These are phyloP conservation scores for Infundibulicybe gibba DNA, from an alignment of 768 basidiomycete species.

Conservation along the genomic window DNA sequence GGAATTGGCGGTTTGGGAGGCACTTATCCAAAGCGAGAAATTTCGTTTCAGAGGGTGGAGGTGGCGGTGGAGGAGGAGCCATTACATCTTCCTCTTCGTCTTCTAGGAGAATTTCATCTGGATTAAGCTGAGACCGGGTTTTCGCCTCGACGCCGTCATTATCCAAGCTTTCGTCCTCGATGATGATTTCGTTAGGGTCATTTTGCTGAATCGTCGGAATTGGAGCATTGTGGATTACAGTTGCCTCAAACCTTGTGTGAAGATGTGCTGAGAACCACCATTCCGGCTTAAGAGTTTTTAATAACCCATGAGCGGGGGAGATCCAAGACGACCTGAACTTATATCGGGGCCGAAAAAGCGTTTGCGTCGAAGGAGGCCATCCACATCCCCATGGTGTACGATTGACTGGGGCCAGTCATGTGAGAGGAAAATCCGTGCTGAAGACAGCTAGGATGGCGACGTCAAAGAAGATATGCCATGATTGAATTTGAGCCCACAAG, in stretches of 20 bases:
- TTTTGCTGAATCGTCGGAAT: conserved; percentile 1
- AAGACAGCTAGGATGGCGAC: conserved; percentile 42
- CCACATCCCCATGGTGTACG: conserved; percentile 73
- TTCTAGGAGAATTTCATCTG: conserved; percentile 49
- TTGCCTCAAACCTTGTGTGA: conserved; percentile 83
- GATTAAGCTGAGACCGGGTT: conserved; percentile 21
- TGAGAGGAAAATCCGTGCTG: conserved; percentile 79
- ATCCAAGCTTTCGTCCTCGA: conserved; percentile 34
- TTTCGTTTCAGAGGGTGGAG: conserved; percentile 43
- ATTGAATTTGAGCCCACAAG: conserved; percentile 39
- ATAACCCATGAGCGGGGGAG: conserved; percentile 80
- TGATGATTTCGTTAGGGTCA: conserved; percentile 38
- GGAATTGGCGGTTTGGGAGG: conserved; percentile 66
- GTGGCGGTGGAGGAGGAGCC: conserved; percentile 24
- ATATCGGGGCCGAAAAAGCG: conserved; percentile 76
- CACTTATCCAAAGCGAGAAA: conserved; percentile 95
- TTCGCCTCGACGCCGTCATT: conserved; percentile 1
- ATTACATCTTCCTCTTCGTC: conserved; percentile 44
- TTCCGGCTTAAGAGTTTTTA: conserved; percentile 66
- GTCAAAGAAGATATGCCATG: conserved; percentile 9
- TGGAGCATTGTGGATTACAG: conserved; percentile 38
- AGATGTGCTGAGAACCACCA: conserved; percentile 96
- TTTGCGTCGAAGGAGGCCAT: conserved; percentile 66
- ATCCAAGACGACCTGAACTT: conserved; percentile 65
- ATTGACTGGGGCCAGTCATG: conserved; percentile 96